Evolutionary conservation across 371 early-diverging fungal genomes (phyloP), one percentile per base, ranked within the genome.

Genomic region (Blakeslea trispora): DNA sequence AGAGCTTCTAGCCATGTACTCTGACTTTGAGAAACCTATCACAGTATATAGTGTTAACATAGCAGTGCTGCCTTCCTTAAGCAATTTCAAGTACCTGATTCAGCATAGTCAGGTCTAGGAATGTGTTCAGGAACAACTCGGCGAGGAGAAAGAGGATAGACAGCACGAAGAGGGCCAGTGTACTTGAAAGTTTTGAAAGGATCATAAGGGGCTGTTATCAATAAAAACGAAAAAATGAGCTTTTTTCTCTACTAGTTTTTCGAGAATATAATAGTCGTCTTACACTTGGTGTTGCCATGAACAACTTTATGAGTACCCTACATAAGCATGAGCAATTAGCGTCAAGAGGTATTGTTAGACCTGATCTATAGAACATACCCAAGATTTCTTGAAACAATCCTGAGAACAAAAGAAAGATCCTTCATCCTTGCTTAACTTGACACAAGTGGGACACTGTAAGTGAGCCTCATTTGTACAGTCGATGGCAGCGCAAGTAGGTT

Each of bases 381-480:
- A 96, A 71, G 75, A 88, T 50, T 77, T 66, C 65, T 89, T 91
- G 79, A 96, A 96, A 72, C 96, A 95, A 41, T 82, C 86, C 70
- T 94, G 96, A 24, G 89, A 84, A 70, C 96, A 96, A 60, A 93
- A 96, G 67, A 76, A 86, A 4, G 91, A 86, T 22, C 71, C 82
- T 24, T 63, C 64, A 5, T 65, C 60, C 32, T 93, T 79, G 24
- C 68, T 72, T 18, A 88, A 77, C 70, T 94, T 93, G n/a, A 89
- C 50, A 66, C 96, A 96, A 5, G 88, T 92, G 17, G 96, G 96
- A 62, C 96, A 96, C 59, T 89, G 88, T 22, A 95, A 75, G 50
- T 81, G 79, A 5, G 95, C 91, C 3, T 83, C 76, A 53, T 90
- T 87, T n/a, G 59, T 69, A 72, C 95, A 96, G 17, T 81, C 83